Evolutionary conservation across 257 asterid species (phyloP), one percentile per base, ranked within the genome.

Genomic region (Nicotiana knightiana): DNA sequence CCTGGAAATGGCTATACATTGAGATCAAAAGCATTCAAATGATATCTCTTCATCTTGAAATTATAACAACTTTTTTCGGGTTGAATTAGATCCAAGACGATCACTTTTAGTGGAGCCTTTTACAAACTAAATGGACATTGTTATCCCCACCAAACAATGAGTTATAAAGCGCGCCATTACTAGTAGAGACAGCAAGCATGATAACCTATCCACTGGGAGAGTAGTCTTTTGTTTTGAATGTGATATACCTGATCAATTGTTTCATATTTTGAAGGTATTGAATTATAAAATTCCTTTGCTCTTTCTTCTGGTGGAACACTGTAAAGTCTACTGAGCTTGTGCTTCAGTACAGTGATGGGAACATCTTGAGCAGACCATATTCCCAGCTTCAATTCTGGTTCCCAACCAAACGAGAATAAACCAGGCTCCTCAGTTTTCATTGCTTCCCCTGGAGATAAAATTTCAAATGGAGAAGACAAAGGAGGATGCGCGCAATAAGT

Each of bases 401-500:
- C 92, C 91, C 90, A 92, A 0, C 93, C 97, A 12, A 92, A 91
- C 16, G 94, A 87, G 88, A 90, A 91, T 67, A 87, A 84, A 32
- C 91, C 91, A 1, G 97, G 93, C 17, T 90, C 97, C 87, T 92
- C 97, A 5, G 90, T 4, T 86, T 87, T 89, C 85, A 86, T 37
- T 21, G 97, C 92, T 82, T 92, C 97, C 2, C 88, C 81, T 2
- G 95, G 97, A 83, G 97, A 85, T 43, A 92, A 28, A 53, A 94
- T 87, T 75, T 93, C 92, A 17, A 85, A 94, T 28, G 92, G 92
- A 17, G 94, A 94, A 26, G 97, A 78, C 35, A 83, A 80, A 57
- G 98, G 97, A 46, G 97, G 93, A 62, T 87, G 88, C 15, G 97
- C 85, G 87, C 92, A 89, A 84, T 89, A 94, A 37, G 98, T 88